Evolutionary conservation across 164 flowering plant genomes (phyloP), one percentile per base, ranked within the genome.

Genomic region (Macadamia tetraphylla): DNA sequence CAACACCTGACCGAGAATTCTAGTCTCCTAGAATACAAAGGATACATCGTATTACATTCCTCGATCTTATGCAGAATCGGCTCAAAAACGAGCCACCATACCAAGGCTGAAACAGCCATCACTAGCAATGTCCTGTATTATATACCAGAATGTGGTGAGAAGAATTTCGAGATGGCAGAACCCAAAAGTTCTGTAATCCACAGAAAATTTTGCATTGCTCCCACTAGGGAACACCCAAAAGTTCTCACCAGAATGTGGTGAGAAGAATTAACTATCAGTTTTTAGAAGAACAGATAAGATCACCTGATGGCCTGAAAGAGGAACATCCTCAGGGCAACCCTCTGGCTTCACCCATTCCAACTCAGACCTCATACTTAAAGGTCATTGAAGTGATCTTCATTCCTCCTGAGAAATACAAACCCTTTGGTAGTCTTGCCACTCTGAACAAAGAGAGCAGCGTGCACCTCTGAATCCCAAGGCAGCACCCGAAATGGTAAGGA

Each of bases 81-180:
- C 77, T 87, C 87, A n/a, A 70, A 90, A 81, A 67, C 61, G 92
- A 69, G 98, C 93, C 66, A 94, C 79, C 97, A 94, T 91, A 17
- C 98, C 98, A 14, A 94, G 86, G 81, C 98, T 94, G 80, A 94
- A 94, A 81, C 97, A 94, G 49, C 98, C 97, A 80, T 94, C 88
- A 56, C 90, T 66, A 2, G 97, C 98, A 74, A 94, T 94, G 65
- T 91, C 98, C 97, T 94, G 86, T 72, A 85, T 58, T 48, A 46
- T 1, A 46, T 43, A 43, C 46, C 46, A 43, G 9, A 43, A 4
- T 43, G 46, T 43, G 46, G 46, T 9, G 9, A 43, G 46, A 80
- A 68, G 32, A 87, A 83, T 31, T 86, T 76, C 3, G 73, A 65
- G 56, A 91, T 70, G 11, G 71, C 80, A 35, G 64, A 58, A 62